A percentile compares a stretch with the other conserved stretches of the same genome.
Evolutionary conservation across 2,329 filamentous ascomycete species (phyloP).

Genomic region (Domatiomyces catenatus): DNA sequence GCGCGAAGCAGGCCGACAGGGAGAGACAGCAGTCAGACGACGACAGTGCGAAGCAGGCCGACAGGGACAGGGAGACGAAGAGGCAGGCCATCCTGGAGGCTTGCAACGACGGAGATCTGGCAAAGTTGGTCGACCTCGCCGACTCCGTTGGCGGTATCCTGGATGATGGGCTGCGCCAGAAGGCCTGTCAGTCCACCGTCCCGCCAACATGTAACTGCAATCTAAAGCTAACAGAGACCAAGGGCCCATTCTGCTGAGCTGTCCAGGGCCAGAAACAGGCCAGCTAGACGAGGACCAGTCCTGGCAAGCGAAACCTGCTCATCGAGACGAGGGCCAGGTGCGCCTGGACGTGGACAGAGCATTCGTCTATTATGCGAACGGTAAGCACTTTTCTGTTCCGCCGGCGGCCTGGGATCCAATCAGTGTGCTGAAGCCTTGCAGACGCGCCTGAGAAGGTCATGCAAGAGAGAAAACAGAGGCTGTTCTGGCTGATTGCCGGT

Average conservation of each 20-base stretch:
- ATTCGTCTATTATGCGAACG: slow-evolving; percentile 89
- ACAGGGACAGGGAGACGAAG: background rate
- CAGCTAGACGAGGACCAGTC: slow-evolving; percentile 13
- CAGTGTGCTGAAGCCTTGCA: slow-evolving; percentile 24
- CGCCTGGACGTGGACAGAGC: slow-evolving; percentile 82
- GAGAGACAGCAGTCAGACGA: background rate
- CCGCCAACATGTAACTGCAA: slow-evolving; percentile 1
- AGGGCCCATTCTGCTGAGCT: slow-evolving; percentile 38
- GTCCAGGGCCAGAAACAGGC: slow-evolving; percentile 8
- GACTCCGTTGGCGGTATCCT: slow-evolving; percentile 52
- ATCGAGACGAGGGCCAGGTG: slow-evolving; percentile 82
- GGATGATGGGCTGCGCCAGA: slow-evolving; percentile 50
- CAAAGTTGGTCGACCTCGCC: slow-evolving; percentile 42
- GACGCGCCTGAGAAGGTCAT: slow-evolving; percentile 56
- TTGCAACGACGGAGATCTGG: slow-evolving; percentile 43
- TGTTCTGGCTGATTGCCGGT: slow-evolving; percentile 65
- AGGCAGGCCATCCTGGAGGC: slow-evolving; percentile 37
- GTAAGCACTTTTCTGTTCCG: slow-evolving; percentile 33
- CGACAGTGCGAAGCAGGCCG: too few species aligned
- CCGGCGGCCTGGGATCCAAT: slow-evolving; percentile 14
- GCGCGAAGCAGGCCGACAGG: too few species aligned
- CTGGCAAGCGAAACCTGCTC: slow-evolving; percentile 54
- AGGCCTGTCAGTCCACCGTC: slow-evolving; percentile 52
- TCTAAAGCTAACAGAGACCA: slow-evolving; percentile 10
- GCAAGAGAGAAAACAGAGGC: slow-evolving; percentile 53